phyloP scores from a whole-genome alignment of 768 basidiomycete species.

The Serendipita sp. region DNA sequence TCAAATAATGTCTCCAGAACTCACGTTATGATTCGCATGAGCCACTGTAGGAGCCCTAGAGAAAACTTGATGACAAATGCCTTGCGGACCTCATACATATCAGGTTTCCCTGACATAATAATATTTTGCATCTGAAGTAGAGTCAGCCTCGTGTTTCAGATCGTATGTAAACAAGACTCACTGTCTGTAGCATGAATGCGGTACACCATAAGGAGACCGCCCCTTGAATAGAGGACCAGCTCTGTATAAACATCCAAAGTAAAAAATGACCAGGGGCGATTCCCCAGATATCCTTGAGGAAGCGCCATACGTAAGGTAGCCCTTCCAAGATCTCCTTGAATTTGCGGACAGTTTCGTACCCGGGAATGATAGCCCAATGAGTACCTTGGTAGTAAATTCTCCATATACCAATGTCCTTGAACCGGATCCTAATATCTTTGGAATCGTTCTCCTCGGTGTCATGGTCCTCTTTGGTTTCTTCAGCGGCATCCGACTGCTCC shows the following conservation, averaged over 20 bases:
- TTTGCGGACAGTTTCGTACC: background rate
- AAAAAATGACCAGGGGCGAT: background rate
- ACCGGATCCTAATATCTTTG: background rate
- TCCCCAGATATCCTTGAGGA: background rate
- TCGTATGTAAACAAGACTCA: background rate
- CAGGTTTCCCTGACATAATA: background rate
- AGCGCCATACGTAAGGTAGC: background rate
- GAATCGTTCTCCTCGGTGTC: background rate
- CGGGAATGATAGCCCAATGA: background rate
- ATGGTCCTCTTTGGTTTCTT: conserved; percentile 1
- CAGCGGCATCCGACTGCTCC: background rate
- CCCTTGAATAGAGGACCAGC: background rate
- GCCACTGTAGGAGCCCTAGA: background rate
- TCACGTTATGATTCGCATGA: background rate
- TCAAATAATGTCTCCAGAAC: background rate
- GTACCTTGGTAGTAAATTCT: background rate
- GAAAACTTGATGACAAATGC: background rate
- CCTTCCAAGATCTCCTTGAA: background rate
- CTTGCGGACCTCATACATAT: background rate
- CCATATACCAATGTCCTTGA: background rate
- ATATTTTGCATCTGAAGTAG: background rate
- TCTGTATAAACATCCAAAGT: background rate
- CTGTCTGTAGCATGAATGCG: background rate
- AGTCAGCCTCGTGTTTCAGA: background rate
- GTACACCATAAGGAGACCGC: background rate